phyloP scores from a whole-genome alignment of 768 basidiomycete species.

The Aureoboletus auriporus region DNA sequence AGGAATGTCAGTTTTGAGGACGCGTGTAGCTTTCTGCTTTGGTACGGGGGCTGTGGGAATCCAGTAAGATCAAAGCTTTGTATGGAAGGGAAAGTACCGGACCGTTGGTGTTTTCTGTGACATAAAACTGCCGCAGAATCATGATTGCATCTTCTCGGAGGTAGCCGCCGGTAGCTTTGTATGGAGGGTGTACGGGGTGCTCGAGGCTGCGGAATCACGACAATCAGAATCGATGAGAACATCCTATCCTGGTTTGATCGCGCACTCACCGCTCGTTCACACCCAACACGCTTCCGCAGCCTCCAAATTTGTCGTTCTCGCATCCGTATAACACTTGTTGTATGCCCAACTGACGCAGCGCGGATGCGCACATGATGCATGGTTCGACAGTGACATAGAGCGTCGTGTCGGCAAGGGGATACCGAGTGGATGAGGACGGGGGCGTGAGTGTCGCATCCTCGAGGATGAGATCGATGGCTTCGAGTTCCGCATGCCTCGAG shows the following conservation, averaged over 20 bases:
- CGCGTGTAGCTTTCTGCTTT: slow-evolving; percentile 79
- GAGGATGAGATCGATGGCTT: slow-evolving; percentile 89
- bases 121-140: slow-evolving; percentile 81
- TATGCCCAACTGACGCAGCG: slow-evolving; percentile 90
- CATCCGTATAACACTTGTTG: slow-evolving; percentile 90
- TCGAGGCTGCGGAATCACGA: slow-evolving; percentile 42
- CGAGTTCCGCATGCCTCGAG: slow-evolving; percentile 95
- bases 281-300: slow-evolving; percentile 90
- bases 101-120: slow-evolving; percentile 94
- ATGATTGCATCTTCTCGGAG: slow-evolving; percentile 82
- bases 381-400: slow-evolving; percentile 99
- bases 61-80: background rate
- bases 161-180: slow-evolving; percentile 72
- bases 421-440: slow-evolving; percentile 28
- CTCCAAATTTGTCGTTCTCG: slow-evolving; percentile 94
- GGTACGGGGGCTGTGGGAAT: slow-evolving; percentile 72
- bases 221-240: background rate
- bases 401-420: slow-evolving; percentile 74
- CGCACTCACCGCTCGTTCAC: slow-evolving; percentile 67
- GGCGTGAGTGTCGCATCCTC: slow-evolving; percentile 57
- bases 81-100: slow-evolving; percentile 12
- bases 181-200: slow-evolving; percentile 73
- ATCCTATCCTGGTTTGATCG: background rate
- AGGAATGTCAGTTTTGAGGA: slow-evolving; percentile 78
- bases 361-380: slow-evolving; percentile 98